These are phyloP conservation scores for Neofusicoccum umdonicola DNA, from an alignment of 2,329 filamentous ascomycete genomes.

Conservation along the genomic window DNA sequence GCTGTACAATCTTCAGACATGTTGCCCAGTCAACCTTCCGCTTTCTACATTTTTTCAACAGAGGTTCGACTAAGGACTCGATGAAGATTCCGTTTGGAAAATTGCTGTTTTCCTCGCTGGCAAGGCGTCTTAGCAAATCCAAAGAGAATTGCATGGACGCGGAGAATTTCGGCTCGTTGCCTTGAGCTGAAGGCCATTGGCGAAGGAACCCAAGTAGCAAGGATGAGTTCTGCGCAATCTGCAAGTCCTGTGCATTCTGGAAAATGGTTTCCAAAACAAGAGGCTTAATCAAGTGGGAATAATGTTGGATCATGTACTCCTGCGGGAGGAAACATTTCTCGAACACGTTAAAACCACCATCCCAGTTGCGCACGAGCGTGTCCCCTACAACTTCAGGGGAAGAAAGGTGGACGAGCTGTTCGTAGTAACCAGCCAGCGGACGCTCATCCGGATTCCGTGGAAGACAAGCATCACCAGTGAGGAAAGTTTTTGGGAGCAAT, in stretches of 20 bases:
- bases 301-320: neutral
- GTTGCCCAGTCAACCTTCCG: neutral
- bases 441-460: neutral
- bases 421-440: neutral
- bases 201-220: neutral
- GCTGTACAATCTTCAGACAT: neutral
- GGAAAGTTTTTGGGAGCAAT: neutral
- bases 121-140: neutral
- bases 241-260: neutral
- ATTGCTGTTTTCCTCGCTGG: neutral
- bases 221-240: neutral
- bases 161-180: neutral
- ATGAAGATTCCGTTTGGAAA: neutral
- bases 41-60: neutral
- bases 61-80: neutral
- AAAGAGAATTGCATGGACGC: neutral
- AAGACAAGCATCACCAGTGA: neutral
- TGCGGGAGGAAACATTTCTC: neutral
- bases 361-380: neutral
- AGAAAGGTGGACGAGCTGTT: neutral
- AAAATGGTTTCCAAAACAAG: neutral
- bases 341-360: neutral
- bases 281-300: neutral
- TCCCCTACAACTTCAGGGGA: neutral
- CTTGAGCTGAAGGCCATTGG: neutral